Base-by-base conservation (phyloP, 2,329 filamentous ascomycete species). In the Rugonectria rugulosa region DNA sequence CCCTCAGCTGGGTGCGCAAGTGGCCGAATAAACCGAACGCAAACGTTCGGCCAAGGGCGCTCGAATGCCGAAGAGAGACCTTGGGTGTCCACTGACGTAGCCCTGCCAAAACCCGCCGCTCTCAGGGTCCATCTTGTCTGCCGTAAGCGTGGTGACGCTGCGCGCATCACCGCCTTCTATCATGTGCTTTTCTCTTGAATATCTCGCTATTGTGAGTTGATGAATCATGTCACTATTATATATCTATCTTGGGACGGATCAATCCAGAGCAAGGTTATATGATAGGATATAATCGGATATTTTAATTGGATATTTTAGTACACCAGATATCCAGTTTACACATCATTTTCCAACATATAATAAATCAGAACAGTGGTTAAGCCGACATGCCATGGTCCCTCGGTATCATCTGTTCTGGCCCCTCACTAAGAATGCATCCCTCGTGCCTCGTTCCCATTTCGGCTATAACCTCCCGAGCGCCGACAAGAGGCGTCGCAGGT, bases 391-490 rank as follows among this genome's bases (percentile, higher is more conserved):
- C 46, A 43, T 37, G 34, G 44, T 40, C 50, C 64, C 64, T 66
- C 64, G 64, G 64, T 53, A 41, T 49, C 53, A 41, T 50, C 45
- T 53, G 17, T n/a, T n/a, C n/a, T n/a, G n/a, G n/a, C n/a, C n/a
- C n/a, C n/a, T n/a, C n/a, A n/a, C n/a, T n/a, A n/a, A n/a, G n/a
- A n/a, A n/a, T n/a, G n/a, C n/a, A n/a, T n/a, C n/a, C n/a, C n/a
- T 58, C 51, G 55, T 53, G 43, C 53, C 53, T 56, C 53, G 53
- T 56, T 45, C 46, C 42, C 47, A 29, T 32, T 46, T 60, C 57
- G 59, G 59, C 56, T 67, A 67, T 65, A 37, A 46, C 57, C 53
- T 61, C 43, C 64, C 60, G 59, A 61, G 49, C 57, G 57, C 64
- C 64, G 64, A 53, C 44, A 45, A 38, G 38, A 34, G 34, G 53